These are phyloP conservation scores for Sclerotinia glacialis DNA, from an alignment of 2,329 filamentous ascomycete genomes.

Conservation along the genomic window DNA sequence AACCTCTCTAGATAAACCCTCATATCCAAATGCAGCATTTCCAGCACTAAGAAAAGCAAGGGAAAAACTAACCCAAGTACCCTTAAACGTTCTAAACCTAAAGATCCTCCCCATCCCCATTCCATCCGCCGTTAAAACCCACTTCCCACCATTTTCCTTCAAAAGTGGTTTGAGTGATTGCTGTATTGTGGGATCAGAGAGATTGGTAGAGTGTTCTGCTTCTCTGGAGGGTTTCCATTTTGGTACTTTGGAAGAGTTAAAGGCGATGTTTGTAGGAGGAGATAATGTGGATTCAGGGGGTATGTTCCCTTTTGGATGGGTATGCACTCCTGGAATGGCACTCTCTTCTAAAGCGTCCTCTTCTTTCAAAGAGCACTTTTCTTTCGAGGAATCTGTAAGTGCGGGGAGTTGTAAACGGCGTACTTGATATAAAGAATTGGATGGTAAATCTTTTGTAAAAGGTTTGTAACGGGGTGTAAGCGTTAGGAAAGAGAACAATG, in stretches of 20 bases:
- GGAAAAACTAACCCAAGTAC: slow-evolving; percentile 56
- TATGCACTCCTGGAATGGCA: not conserved
- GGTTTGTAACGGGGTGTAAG: not conserved
- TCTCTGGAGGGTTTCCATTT: not conserved
- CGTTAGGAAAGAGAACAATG: no score
- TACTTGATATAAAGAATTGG: not conserved
- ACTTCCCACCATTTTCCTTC: slow-evolving; percentile 41
- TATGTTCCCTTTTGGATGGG: not conserved
- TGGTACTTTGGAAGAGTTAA: not conserved
- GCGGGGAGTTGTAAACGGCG: not conserved
- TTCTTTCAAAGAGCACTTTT: not conserved
- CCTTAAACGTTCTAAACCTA: slow-evolving; percentile 63
- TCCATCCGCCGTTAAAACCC: slow-evolving; percentile 51
- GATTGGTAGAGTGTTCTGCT: not conserved
- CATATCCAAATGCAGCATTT: not conserved
- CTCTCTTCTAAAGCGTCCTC: not conserved
- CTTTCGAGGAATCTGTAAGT: not conserved
- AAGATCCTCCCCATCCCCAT: slow-evolving; percentile 59
- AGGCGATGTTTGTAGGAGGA: not conserved
- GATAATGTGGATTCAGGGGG: not conserved
- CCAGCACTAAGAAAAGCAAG: not conserved
- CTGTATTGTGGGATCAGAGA: not conserved
- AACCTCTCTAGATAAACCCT: not conserved
- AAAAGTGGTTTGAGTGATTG: slow-evolving; percentile 4
- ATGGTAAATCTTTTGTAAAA: not conserved